phyloP scores from a whole-genome alignment of 2,329 filamentous ascomycete species.

The Sporothrix sp. region DNA sequence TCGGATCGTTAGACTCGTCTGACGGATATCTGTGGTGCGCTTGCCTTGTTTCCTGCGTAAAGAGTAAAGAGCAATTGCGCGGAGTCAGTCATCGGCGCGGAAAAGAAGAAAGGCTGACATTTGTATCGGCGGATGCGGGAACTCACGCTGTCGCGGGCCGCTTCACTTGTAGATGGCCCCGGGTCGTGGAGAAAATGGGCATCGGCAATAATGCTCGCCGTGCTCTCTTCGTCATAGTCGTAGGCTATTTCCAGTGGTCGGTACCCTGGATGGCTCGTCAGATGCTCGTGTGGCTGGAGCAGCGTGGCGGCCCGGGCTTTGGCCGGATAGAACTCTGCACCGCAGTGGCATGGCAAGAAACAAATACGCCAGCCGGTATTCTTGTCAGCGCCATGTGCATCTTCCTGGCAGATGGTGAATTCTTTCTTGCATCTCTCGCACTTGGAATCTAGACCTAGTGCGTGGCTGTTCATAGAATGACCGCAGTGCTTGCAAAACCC shows the following conservation, averaged over 20 bases:
- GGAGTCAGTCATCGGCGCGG: neutral
- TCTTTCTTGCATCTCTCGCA: neutral
- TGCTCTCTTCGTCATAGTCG: neutral
- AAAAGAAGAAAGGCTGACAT: neutral
- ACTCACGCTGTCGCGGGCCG: too few species aligned
- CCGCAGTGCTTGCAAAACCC: neutral
- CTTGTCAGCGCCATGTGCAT: neutral
- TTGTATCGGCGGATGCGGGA: neutral
- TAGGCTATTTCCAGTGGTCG: neutral
- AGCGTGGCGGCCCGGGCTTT: neutral
- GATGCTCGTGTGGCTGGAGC: neutral
- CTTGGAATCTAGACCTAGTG: neutral
- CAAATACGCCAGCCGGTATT: neutral
- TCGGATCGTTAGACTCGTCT: neutral
- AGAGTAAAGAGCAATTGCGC: neutral
- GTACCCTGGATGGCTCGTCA: neutral
- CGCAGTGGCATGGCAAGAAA: neutral
- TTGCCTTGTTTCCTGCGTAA: neutral
- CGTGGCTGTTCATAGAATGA: neutral
- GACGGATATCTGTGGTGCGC: neutral
- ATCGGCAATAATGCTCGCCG: neutral
- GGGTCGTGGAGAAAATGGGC: too few species aligned
- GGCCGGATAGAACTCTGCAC: neutral
- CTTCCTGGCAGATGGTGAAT: neutral
- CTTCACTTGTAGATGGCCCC: too few species aligned